Base-by-base conservation (phyloP, 352 stramenopile genomes). In the Phytophthora crassamura region DNA sequence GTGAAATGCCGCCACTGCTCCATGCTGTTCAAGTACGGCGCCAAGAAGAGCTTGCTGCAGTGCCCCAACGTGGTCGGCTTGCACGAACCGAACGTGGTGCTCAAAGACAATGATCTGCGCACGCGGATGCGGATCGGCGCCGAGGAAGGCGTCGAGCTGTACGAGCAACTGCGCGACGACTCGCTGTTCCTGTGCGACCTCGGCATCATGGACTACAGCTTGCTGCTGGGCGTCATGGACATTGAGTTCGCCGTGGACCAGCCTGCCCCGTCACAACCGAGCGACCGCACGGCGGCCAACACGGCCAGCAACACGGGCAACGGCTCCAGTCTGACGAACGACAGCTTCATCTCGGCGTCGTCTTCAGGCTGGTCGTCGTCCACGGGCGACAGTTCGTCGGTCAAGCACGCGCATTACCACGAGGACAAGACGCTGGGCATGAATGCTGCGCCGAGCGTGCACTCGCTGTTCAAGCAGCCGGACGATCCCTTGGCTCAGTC, bases 151-250 rank as follows among this genome's bases (percentile, higher is more conserved):
- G 72, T 78, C 9, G 67, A 80, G 36, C 41, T 95, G 14, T 94
- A 82, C 48, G 77, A 91, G 25, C 72, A 90, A 32, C 48, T 97
- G 38, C 70, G 77, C 0, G 75, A 89, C 10, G 89, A 97, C 67
- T 92, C 84, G 32, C 41, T 85, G 1, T 95, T 97, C 48, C 60
- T 97, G 3, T 85, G 80, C 45, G 53, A 81, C 8, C 62, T 90
- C 1, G 88, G 88, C 5, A 96, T 97, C 58, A 97, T 97, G 90
- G 90, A 97, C 62, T 97, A 97, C 72, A 95, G 84, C 52, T 59
- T 97, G 15, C 65, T 97, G n/a, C 69, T 97, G 1, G 89, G 89
- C 7, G 84, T 97, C 20, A 83, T 89, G 51, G 84, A 94, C 55
- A 89, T 93, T 32, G 84, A 94, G 60, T 95, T 93, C 57, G 70